A percentile compares a stretch with the other conserved stretches of the same genome.
phyloP scores from a whole-genome alignment of 2,329 filamentous ascomycete species.

The Trichoderma atrobrunneum region DNA sequence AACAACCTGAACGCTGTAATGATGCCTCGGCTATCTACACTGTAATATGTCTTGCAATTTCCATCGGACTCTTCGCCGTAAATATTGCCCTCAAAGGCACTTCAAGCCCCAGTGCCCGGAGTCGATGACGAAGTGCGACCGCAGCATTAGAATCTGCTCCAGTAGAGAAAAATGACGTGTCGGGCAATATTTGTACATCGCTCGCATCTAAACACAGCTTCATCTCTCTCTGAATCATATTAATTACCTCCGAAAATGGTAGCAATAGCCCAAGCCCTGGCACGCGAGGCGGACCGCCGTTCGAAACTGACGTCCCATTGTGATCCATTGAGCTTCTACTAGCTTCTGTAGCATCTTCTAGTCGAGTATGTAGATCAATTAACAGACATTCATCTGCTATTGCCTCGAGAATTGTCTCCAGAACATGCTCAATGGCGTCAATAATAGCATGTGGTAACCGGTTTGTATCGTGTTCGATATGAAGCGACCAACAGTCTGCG shows the following conservation, averaged over 20 bases:
- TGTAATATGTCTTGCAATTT: background rate
- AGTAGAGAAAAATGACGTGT: constrained; percentile 3
- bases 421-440: background rate
- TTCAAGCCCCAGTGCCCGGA: background rate
- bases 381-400: background rate
- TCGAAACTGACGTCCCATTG: background rate
- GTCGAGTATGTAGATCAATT: background rate
- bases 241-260: background rate
- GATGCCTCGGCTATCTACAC: background rate
- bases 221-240: background rate
- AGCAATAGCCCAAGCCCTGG: background rate
- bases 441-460: background rate
- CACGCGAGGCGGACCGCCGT: too few relatives aligned
- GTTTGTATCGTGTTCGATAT: constrained; percentile 16
- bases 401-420: background rate
- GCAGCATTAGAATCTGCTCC: constrained; percentile 13
- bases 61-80: background rate
- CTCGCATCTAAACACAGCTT: background rate
- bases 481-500: constrained; percentile 2
- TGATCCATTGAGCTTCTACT: too few relatives aligned
- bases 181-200: background rate
- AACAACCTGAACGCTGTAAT: background rate
- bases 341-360: background rate
- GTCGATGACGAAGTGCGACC: background rate
- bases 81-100: background rate